phyloP scores from a whole-genome alignment of 768 basidiomycete genomes.

The Naganishia vaughanmartiniae region DNA sequence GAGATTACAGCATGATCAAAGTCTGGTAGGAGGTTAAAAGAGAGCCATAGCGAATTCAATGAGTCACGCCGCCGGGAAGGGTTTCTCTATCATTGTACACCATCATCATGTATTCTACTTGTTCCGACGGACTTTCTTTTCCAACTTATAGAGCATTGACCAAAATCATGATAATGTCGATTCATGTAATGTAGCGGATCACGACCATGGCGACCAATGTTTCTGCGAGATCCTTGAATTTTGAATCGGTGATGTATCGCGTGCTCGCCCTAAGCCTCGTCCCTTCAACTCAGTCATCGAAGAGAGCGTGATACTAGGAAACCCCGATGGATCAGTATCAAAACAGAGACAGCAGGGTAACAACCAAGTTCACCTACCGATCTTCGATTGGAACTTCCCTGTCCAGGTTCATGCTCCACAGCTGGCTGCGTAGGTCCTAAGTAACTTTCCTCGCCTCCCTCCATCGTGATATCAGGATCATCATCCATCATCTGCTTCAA shows the following conservation, averaged over 20 bases:
- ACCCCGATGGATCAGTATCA: background rate
- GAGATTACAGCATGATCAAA: slow-evolving; percentile 4
- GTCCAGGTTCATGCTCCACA: background rate
- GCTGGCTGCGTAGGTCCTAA: slow-evolving; percentile 12
- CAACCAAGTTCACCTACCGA: background rate
- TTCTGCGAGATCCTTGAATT: background rate
- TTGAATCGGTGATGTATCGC: background rate
- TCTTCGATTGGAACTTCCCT: background rate
- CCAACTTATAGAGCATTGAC: slow-evolving; percentile 5
- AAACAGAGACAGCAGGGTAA: background rate
- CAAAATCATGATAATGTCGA: too few relatives aligned
- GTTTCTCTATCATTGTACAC: slow-evolving; percentile 4
- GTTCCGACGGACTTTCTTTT: slow-evolving; percentile 22
- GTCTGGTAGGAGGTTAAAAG: background rate
- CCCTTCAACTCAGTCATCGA: background rate
- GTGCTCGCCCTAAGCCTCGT: background rate
- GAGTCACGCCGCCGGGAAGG: background rate
- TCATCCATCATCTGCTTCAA: slow-evolving; percentile 38
- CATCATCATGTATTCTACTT: slow-evolving; percentile 2
- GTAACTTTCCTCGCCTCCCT: slow-evolving; percentile 23
- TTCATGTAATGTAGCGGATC: background rate
- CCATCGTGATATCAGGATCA: slow-evolving; percentile 34
- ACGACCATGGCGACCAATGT: background rate
- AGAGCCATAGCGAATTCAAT: background rate
- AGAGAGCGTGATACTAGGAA: slow-evolving; percentile 10